Conservation (phyloP, 1,284 basidiomycete genomes). For the Malassezia slooffiae region DNA sequence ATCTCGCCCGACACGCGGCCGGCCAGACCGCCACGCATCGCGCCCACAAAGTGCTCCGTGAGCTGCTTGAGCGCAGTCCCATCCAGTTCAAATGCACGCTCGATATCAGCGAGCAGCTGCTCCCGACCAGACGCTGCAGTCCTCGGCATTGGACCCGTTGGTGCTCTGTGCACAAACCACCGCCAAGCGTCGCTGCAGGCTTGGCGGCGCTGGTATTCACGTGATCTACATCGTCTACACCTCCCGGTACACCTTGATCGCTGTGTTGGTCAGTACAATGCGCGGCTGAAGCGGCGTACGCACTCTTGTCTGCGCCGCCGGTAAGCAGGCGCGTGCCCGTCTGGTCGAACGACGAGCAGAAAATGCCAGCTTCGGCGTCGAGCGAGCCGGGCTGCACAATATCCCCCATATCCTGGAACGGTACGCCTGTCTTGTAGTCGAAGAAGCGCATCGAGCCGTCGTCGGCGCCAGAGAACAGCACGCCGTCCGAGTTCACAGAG, state of each 20-base stretch:
- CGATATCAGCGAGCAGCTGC: no score
- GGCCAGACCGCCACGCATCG: slow-evolving; percentile 27
- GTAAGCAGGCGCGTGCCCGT: slow-evolving; percentile 86
- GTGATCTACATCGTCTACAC: no score
- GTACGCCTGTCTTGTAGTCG: slow-evolving; percentile 82
- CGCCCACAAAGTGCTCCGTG: slow-evolving; percentile 25
- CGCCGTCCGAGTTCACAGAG: slow-evolving; percentile 84
- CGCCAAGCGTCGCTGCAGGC: no score
- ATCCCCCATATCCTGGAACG: slow-evolving; percentile 88
- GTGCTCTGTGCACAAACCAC: no score
- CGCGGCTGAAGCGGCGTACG: slow-evolving; percentile 1
- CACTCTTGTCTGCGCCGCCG: slow-evolving; percentile 86
- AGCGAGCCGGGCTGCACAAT: slow-evolving; percentile 91
- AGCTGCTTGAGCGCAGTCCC: slow-evolving; percentile 23
- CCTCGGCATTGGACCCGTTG: no score
- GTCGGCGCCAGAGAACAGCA: slow-evolving; percentile 73
- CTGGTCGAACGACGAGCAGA: slow-evolving; percentile 90
- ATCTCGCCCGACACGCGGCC: slow-evolving; percentile 32
- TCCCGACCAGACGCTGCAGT: no score
- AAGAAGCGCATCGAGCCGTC: slow-evolving; percentile 31
- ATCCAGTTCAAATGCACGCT: slow-evolving; percentile 25
- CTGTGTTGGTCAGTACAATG: slow-evolving; percentile 3
- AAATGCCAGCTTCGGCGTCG: slow-evolving; percentile 78
- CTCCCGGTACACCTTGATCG: slow-evolving; percentile 18
- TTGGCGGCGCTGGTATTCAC: no score